Evolutionary conservation across 805 yeast species (phyloP), one percentile per base, ranked within the genome.

Genomic region (Lipomyces orientalis): DNA sequence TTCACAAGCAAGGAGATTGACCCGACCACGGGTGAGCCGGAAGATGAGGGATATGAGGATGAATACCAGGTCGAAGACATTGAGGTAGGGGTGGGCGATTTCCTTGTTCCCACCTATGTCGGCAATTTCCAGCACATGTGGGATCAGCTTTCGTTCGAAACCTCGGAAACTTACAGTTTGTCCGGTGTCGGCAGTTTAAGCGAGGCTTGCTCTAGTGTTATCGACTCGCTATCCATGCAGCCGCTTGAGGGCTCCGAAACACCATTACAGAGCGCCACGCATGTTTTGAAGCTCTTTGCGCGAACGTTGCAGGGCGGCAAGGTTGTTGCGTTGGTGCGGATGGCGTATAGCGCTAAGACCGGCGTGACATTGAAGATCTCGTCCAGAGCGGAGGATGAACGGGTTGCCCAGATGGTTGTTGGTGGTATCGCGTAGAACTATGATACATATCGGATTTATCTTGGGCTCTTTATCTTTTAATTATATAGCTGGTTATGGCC

Each of bases 61-160:
- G 97, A 93, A 79, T 95, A 94, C 79, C 95, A 89, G 77, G 86
- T 95, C 72, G 98, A 92, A 79, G 90, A 89, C 66, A 82, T 93
- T 75, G 87, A 86, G 66, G 77, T 94, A 64, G 80, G 80, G 7
- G 87, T 95, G 9, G 97, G 97, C 49, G 98, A 93, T 77, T 94
- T 88, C 79, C 83, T 92, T 66, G 79, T 82, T 64, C 97, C 97
- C 62, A 83, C 92, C 31, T 91, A 86, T 77, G 86, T 89, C 70
- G 91, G 95, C 55, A 86, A 88, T 79, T 93, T 93, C 77, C 86
- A 89, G 6, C 82, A 85, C 55, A 81, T 86, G 51, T 92, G 89
- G 83, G 97, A 91, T 74, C 91, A 87, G 78, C 82, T 93, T 71
- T 69, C 67, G 34, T 76, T 78, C 70, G 93, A 90, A 77, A 81